phyloP scores from a whole-genome alignment of 1,284 basidiomycete genomes.

The Peniophora sp. region DNA sequence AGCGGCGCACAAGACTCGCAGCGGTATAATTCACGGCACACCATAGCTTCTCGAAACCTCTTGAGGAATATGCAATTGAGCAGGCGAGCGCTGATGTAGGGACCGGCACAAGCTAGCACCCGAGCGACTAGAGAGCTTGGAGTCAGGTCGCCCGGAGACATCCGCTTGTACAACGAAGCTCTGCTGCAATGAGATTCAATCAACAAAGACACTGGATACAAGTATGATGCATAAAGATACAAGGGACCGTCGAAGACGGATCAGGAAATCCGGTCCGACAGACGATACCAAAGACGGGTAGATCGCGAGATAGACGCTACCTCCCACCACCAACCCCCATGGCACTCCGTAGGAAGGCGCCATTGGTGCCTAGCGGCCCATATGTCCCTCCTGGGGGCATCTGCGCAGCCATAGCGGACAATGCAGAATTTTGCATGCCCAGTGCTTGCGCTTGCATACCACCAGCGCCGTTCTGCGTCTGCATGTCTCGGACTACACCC shows the following conservation, averaged over 20 bases:
- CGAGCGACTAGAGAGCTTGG: too few relatives aligned
- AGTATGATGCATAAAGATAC: constrained; percentile 13
- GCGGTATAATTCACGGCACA: too few relatives aligned
- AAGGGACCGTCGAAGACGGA: constrained; percentile 12
- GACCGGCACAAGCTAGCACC: too few relatives aligned
- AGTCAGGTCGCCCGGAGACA: too few relatives aligned
- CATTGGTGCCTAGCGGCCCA: constrained; percentile 49
- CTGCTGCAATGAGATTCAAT: not conserved
- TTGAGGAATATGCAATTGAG: too few relatives aligned
- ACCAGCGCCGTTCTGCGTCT: constrained; percentile 45
- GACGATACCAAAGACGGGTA: constrained; percentile 5
- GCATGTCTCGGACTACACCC: constrained; percentile 41
- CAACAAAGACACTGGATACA: constrained; percentile 9
- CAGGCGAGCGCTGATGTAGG: too few relatives aligned
- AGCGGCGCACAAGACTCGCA: too few relatives aligned
- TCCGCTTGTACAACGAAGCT: too few relatives aligned
- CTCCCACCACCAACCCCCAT: constrained; percentile 55
- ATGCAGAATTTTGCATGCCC: constrained; percentile 29
- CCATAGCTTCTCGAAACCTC: too few relatives aligned
- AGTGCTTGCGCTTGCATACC: constrained; percentile 24
- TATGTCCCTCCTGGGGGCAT: constrained; percentile 45
- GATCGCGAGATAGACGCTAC: constrained; percentile 20
- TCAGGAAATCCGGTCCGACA: constrained; percentile 8
- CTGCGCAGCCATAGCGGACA: constrained; percentile 28
- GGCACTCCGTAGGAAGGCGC: constrained; percentile 54